A percentile compares a stretch with the other conserved stretches of the same genome.
phyloP scores from a whole-genome alignment of 2,329 filamentous ascomycete species.

The Fusarium anthophilum region DNA sequence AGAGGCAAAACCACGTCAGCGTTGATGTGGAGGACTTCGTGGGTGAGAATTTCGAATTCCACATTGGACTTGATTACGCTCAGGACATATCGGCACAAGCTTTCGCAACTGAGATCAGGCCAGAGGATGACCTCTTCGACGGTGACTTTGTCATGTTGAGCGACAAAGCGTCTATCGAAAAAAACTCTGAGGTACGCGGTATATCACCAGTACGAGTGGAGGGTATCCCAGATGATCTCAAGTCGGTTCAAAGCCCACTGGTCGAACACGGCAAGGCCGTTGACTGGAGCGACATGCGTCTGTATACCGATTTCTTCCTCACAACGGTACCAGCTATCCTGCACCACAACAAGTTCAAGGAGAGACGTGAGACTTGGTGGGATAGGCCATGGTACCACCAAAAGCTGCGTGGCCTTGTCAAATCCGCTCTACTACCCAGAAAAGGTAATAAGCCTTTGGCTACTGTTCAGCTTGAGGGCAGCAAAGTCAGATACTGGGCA shows the following conservation, averaged over 20 bases:
- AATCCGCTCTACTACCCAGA: accelerated
- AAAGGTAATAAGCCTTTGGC: background rate
- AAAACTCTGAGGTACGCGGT: background rate
- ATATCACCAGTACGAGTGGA: background rate
- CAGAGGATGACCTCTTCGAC: background rate
- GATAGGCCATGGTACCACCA: slow-evolving; percentile 4
- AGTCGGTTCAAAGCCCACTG: background rate
- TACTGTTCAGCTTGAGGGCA: background rate
- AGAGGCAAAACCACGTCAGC: background rate
- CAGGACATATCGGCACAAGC: background rate
- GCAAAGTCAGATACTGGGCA: slow-evolving; percentile 4
- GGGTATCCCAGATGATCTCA: background rate
- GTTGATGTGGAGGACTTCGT: accelerated
- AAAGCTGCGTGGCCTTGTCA: background rate
- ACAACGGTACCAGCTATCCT: background rate
- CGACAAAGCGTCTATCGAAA: background rate
- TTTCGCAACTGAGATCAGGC: background rate
- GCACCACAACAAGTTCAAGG: background rate
- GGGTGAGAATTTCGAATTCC: background rate
- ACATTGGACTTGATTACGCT: background rate
- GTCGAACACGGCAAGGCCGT: background rate
- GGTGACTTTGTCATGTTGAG: background rate
- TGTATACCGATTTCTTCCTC: background rate
- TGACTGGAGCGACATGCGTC: background rate
- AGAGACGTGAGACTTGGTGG: background rate